These are phyloP conservation scores for Naematelia encephala DNA, from an alignment of 768 basidiomycete genomes.

Conservation along the genomic window DNA sequence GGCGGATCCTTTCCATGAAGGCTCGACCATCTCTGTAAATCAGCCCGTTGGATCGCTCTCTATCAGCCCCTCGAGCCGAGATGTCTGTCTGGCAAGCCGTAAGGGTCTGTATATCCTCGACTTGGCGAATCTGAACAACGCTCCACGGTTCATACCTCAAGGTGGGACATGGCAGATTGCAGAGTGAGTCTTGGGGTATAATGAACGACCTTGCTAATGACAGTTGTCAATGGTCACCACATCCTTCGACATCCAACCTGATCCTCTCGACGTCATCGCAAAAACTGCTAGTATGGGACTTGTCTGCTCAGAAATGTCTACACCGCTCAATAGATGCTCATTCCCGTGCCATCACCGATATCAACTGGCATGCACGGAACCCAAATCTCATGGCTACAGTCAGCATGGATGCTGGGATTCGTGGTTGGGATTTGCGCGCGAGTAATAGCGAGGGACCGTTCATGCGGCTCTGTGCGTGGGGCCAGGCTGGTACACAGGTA, in stretches of 20 bases:
- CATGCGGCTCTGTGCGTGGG: conserved; percentile 62
- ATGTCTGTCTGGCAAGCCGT: conserved; percentile 79
- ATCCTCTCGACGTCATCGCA: conserved; percentile 50
- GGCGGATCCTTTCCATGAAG: conserved; percentile 27
- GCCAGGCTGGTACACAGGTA: conserved; percentile 73
- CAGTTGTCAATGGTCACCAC: conserved; percentile 51
- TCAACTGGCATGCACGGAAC: conserved; percentile 91
- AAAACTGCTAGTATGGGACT: conserved; percentile 78
- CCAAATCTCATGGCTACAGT: conserved; percentile 83
- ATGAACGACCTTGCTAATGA: no score
- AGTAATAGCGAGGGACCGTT: conserved; percentile 59
- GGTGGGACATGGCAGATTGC: conserved; percentile 91
- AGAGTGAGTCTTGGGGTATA: conserved; percentile 54
- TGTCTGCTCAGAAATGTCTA: conserved; percentile 72
- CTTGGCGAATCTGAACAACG: conserved; percentile 75
- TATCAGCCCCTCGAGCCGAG: conserved; percentile 80
- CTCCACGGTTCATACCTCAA: conserved; percentile 91
- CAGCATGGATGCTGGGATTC: conserved; percentile 89
- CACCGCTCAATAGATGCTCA: conserved; percentile 82
- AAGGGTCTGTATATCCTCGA: conserved; percentile 94
- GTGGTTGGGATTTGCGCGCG: conserved; percentile 84
- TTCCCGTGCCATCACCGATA: conserved; percentile 92
- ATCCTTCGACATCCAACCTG: conserved; percentile 45
- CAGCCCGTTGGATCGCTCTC: conserved; percentile 50
- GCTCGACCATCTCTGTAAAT: conserved; percentile 45